Evolutionary conservation across 2,329 filamentous ascomycete species (phyloP), one percentile per base, ranked within the genome.

Genomic region (Dactylellina haptotyla): DNA sequence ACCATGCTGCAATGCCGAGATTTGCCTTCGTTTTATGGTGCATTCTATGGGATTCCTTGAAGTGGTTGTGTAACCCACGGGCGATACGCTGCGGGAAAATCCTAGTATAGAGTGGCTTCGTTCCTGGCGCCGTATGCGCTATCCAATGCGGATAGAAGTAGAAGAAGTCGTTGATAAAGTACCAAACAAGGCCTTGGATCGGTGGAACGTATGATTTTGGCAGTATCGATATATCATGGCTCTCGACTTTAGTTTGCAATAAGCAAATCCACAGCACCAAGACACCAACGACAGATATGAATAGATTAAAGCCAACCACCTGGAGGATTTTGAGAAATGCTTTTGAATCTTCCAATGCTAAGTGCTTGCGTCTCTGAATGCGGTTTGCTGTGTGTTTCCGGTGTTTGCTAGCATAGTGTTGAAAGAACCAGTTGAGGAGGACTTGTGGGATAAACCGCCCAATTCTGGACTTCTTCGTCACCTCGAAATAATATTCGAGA

Each of bases 81-180:
- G 37, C 23, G n/a, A 46, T 10, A 28, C 54, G 39, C 6, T 25
- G 54, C 4, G 54, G 54, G 10, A 58, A 25, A 2, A 58, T 20
- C 34, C 18, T 58, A 23, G 9, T 45, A 30, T 45, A 58, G 4
- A 58, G 26, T 5, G 39, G 14, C 2, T 45, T 26, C n/a, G 34
- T 32, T 14, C 3, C 2, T n/a, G 54, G 54, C 16, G 54, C 23
- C 39, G 54, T 58, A 25, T 58, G 54, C 10, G 54, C 54, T 43
- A 58, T 58, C 54, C 54, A 58, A 46, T 58, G 54, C 1, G 54
- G 54, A 26, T 58, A 58, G 14, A 58, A 58, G 18, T 58, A 58
- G 16, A 58, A 58, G 39, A 58, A 46, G 26, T 58, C 54, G 37
- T 58, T 58, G 34, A 58, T 46, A 46, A 58, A 58, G 20, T 58